phyloP scores from a whole-genome alignment of 768 basidiomycete genomes.

The Clathrus columnatus region DNA sequence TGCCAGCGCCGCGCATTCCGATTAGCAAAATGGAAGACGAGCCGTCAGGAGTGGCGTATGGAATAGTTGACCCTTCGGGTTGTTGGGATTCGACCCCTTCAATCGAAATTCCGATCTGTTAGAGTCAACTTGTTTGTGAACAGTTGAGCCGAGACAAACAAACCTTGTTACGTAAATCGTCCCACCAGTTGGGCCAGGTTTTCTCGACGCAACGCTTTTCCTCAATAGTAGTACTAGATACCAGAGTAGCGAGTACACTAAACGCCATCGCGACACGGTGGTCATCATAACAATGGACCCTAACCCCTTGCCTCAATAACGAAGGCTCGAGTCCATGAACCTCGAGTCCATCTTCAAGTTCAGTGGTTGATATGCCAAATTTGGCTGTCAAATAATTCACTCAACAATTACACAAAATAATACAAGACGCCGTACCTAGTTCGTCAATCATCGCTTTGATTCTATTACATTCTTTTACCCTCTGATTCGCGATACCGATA shows the following conservation, averaged over 20 bases:
- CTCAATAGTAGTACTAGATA: slow-evolving; percentile 73
- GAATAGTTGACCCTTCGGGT: slow-evolving; percentile 35
- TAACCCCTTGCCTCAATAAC: slow-evolving; percentile 59
- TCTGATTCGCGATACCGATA: slow-evolving; percentile 91
- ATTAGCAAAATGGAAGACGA: slow-evolving; percentile 66
- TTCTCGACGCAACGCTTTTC: slow-evolving; percentile 98
- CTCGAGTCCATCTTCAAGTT: slow-evolving; percentile 89
- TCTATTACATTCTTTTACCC: slow-evolving; percentile 97
- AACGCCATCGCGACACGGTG: slow-evolving; percentile 99
- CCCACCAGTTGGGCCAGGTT: slow-evolving; percentile 99
- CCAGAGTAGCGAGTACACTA: slow-evolving; percentile 71
- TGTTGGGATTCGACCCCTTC: slow-evolving; percentile 71
- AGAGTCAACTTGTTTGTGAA: slow-evolving; percentile 3
- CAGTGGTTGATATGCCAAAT: slow-evolving; percentile 87
- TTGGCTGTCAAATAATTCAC: slow-evolving; percentile 52
- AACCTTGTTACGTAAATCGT: slow-evolving; percentile 93
- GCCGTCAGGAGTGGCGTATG: slow-evolving; percentile 22
- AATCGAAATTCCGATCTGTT: slow-evolving; percentile 79
- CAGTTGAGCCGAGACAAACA: slow-evolving; percentile 11
- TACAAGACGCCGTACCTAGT: slow-evolving; percentile 46
- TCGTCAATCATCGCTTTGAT: slow-evolving; percentile 96
- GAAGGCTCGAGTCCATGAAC: slow-evolving; percentile 67
- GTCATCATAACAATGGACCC: slow-evolving; percentile 94
- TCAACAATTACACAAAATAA: neutral
- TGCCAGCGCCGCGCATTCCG: slow-evolving; percentile 97